Conservation (phyloP, 139 green algal genomes). For the Zygnema circumcarinatum region DNA sequence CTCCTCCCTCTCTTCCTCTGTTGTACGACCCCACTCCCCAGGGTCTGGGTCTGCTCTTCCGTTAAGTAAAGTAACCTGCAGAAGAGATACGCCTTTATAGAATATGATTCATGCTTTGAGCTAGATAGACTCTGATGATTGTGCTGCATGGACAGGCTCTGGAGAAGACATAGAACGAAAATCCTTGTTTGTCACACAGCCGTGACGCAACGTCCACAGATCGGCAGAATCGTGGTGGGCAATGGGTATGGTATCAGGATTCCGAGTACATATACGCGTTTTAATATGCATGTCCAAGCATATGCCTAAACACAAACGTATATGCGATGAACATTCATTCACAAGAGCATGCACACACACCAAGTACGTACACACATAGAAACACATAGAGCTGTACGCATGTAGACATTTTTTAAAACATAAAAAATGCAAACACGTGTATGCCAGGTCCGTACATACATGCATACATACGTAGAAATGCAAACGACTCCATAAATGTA, state of each 20-base stretch:
- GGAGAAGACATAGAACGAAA: not conserved
- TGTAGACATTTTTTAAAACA: not conserved
- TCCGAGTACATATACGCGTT: too few species aligned
- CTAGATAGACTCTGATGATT: not conserved
- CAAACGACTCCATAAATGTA: too few species aligned
- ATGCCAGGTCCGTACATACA: not conserved
- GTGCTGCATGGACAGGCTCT: not conserved
- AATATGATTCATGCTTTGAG: too few species aligned
- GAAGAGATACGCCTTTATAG: too few species aligned
- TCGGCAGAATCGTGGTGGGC: not conserved
- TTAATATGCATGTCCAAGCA: too few species aligned
- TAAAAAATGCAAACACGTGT: not conserved
- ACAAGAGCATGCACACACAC: not conserved
- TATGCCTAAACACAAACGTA: too few species aligned
- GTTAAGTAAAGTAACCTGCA: slow-evolving; percentile 67
- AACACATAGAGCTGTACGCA: not conserved
- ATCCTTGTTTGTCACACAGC: not conserved
- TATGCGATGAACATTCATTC: too few species aligned
- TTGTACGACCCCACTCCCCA: slow-evolving; percentile 39
- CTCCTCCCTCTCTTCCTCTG: slow-evolving; percentile 31
- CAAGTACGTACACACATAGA: not conserved
- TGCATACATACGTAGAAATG: too few species aligned
- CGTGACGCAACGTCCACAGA: not conserved
- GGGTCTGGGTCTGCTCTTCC: slow-evolving; percentile 79
- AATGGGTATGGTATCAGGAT: too few species aligned